Evolutionary conservation across 2,329 filamentous ascomycete species (phyloP).

Genomic region (Tolypocladium tundrense): DNA sequence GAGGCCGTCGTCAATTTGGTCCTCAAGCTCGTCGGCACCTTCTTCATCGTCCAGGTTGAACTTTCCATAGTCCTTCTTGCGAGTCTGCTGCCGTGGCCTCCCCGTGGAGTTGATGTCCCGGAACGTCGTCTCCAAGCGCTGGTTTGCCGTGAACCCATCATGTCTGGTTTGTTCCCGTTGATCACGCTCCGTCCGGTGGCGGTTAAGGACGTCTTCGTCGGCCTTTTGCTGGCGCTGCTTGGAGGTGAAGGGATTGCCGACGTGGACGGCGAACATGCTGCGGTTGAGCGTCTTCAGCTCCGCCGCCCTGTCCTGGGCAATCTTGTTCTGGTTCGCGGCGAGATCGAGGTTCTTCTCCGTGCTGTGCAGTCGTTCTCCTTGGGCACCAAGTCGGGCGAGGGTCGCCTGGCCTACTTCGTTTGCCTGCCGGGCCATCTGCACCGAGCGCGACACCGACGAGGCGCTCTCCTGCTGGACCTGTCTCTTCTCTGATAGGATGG

Average conservation of each 20-base stretch:
- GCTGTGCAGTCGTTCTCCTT: constrained; percentile 73
- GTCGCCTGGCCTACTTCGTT: constrained; percentile 56
- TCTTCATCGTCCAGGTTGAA: constrained; percentile 71
- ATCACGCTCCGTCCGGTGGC: constrained; percentile 55
- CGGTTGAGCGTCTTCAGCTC: constrained; percentile 79
- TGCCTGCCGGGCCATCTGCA: constrained; percentile 32
- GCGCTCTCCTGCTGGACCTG: constrained; percentile 68
- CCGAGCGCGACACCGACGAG: constrained; percentile 26
- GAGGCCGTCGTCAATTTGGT: constrained; percentile 45
- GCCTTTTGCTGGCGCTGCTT: constrained; percentile 52
- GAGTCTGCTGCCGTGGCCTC: constrained; percentile 17
- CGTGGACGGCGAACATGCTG: constrained; percentile 83
- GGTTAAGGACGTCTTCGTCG: constrained; percentile 60
- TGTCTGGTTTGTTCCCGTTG: constrained; percentile 52
- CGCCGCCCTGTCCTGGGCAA: constrained; percentile 69
- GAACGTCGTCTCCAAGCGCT: constrained; percentile 43
- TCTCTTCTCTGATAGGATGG: constrained; percentile 40
- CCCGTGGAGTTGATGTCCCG: constrained; percentile 25
- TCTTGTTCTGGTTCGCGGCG: constrained; percentile 62
- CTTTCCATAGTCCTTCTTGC: constrained; percentile 42
- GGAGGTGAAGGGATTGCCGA: constrained; percentile 67
- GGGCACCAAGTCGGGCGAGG: constrained; percentile 61
- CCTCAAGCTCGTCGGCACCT: constrained; percentile 32
- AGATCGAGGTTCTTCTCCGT: constrained; percentile 76
- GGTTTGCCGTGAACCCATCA: constrained; percentile 39